Evolutionary conservation across 2,329 filamentous ascomycete genomes (phyloP), one percentile per base, ranked within the genome.

Genomic region (Colletotrichum horii): DNA sequence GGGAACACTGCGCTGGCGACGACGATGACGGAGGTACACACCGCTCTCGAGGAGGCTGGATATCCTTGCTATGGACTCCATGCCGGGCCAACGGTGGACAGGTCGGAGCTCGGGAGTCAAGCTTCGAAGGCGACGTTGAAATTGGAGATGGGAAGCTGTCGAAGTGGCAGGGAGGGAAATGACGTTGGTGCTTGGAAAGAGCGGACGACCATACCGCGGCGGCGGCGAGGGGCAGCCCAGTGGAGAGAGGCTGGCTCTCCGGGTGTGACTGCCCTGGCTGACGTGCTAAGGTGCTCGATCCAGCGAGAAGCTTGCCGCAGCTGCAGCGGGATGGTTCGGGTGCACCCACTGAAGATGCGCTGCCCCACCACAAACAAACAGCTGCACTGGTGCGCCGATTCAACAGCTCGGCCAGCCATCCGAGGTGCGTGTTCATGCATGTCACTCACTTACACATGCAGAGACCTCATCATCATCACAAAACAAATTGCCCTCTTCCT

Each of bases 31-130:
- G n/a, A 34, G 30, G 15, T 15, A 80, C 91, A 82, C 90, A 98
- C 96, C 96, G 86, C 94, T 97, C 89, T 98, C 97, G 85, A 99
- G 93, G 87, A 98, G 92, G 84, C 93, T 95, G 80, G 96, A 98
- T 85, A 99, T 97, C 82, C 95, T 92, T 78, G 96, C 96, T 83
- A 98, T 96, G 26, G 96, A 98, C 91, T 99, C 97, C 97, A 99
- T 99, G 43, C 43, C 43, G 43, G 43, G 30, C 67, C 74, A 60
- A 67, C 64, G 38, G 43, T 55, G 64, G 55, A 56, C 26, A 11
- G 34, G 48, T 61, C 64, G 6, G 28, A 43, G 56, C 65, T 52
- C 43, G 56, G 48, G 62, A 56, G 16, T 60, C 28, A 38, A n/a
- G 55, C 22, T 69, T 66, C 12, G 34, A 26, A 32, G 34, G 28